phyloP scores from a whole-genome alignment of 371 early-diverging fungal species.

The Apophysomyces ossiformis region DNA sequence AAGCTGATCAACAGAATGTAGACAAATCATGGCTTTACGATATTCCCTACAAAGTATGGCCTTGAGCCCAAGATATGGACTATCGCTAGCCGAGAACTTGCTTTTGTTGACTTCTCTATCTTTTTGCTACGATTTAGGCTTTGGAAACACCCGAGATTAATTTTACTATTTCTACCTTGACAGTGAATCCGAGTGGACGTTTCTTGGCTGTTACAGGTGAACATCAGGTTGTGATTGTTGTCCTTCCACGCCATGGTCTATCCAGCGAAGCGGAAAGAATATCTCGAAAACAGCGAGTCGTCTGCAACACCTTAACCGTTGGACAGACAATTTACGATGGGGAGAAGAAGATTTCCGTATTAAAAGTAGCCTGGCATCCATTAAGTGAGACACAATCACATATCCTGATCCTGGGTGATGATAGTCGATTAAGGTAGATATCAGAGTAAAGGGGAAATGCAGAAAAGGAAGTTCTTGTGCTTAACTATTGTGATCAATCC shows the following conservation, averaged over 20 bases:
- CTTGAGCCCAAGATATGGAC: background rate
- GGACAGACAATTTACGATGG: slow-evolving; percentile 23
- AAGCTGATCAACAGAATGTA: background rate
- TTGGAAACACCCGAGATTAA: slow-evolving; percentile 44
- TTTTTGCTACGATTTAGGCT: slow-evolving; percentile 22
- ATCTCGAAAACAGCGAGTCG: slow-evolving; percentile 13
- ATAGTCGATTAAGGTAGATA: slow-evolving; percentile 39
- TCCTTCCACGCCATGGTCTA: slow-evolving; percentile 38
- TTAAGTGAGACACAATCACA: slow-evolving; percentile 49
- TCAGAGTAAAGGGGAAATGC: too few species aligned
- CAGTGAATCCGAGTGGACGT: slow-evolving; percentile 34
- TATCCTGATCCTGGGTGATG: slow-evolving; percentile 39
- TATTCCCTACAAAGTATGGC: slow-evolving; percentile 44
- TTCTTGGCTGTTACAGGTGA: slow-evolving; percentile 41
- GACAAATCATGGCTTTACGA: slow-evolving; percentile 34
- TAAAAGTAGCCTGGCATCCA: slow-evolving; percentile 50
- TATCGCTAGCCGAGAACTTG: background rate
- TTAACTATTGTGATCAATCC: background rate
- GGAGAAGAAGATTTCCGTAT: slow-evolving; percentile 17
- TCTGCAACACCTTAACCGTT: slow-evolving; percentile 34
- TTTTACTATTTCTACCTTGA: slow-evolving; percentile 37
- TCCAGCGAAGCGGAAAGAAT: slow-evolving; percentile 20
- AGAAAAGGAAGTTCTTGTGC: background rate
- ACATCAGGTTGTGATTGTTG: slow-evolving; percentile 29
- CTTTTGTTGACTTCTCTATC: too few species aligned